Conservation (phyloP, 73 alveolate genomes). For the Diophrys appendiculata region DNA sequence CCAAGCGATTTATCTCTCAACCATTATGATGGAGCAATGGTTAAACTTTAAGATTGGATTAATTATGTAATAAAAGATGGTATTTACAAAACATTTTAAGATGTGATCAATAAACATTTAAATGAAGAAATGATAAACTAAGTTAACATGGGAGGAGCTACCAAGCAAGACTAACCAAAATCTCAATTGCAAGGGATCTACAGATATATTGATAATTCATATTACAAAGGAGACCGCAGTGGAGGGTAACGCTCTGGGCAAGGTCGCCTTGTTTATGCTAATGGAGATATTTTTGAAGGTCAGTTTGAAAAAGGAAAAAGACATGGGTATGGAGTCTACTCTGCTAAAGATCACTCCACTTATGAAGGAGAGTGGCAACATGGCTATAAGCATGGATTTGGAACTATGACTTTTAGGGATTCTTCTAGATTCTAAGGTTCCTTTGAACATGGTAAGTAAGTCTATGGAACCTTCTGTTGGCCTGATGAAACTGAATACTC, state of each 20-base stretch:
- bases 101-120: neutral
- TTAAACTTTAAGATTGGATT: neutral
- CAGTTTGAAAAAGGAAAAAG: neutral
- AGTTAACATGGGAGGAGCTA: neutral
- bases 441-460: neutral
- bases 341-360: neutral
- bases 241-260: constrained; percentile 10
- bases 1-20: neutral
- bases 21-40: neutral
- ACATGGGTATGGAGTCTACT: constrained; percentile 12
- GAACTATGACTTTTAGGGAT: neutral
- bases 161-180: neutral
- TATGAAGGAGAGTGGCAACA: constrained; percentile 18
- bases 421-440: constrained; percentile 1
- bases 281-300: constrained; percentile 35
- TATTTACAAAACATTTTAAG: neutral
- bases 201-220: neutral
- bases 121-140: neutral
- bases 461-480: constrained; percentile 4
- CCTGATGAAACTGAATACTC: constrained; percentile 1
- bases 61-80: neutral
- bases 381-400: constrained; percentile 7
- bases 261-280: constrained; percentile 8
- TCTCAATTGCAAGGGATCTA: neutral
- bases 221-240: constrained; percentile 3